phyloP scores from a whole-genome alignment of 2,329 filamentous ascomycete genomes.

The Ceratocystis albifundus region DNA sequence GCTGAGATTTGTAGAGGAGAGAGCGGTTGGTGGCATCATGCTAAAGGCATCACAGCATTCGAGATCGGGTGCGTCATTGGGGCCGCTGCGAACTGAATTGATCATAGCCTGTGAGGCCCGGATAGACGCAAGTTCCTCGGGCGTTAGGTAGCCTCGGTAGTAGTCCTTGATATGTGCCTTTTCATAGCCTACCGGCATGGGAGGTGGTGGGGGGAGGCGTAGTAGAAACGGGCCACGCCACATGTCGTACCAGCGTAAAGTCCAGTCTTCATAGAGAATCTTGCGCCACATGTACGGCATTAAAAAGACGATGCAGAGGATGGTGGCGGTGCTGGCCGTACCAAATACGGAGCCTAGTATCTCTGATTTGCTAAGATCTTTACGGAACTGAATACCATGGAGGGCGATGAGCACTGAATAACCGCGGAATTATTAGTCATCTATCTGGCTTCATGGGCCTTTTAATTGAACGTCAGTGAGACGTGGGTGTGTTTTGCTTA shows the following conservation, averaged over 20 bases:
- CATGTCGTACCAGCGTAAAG: slow-evolving; percentile 38
- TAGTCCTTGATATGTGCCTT: slow-evolving; percentile 39
- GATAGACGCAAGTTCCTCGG: slow-evolving; percentile 35
- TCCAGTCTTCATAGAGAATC: slow-evolving; percentile 42
- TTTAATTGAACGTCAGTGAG: too few relatives aligned
- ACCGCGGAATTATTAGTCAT: slow-evolving; percentile 22
- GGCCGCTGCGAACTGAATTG: slow-evolving; percentile 28
- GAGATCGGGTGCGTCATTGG: slow-evolving; percentile 20
- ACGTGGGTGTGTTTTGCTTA: slow-evolving; percentile 23
- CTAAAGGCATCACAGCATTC: slow-evolving; percentile 26
- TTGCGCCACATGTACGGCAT: slow-evolving; percentile 42
- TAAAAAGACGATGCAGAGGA: slow-evolving; percentile 38
- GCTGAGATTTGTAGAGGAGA: slow-evolving; percentile 19
- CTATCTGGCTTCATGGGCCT: not conserved
- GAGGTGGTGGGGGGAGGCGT: slow-evolving; percentile 30
- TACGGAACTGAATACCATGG: slow-evolving; percentile 30
- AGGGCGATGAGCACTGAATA: slow-evolving; percentile 42
- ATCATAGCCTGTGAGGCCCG: slow-evolving; percentile 31
- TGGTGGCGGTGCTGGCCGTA: slow-evolving; percentile 34
- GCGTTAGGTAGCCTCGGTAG: slow-evolving; percentile 39
- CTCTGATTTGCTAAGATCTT: slow-evolving; percentile 25
- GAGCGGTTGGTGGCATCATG: slow-evolving; percentile 27
- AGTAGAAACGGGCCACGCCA: slow-evolving; percentile 39
- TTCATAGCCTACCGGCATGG: slow-evolving; percentile 31
- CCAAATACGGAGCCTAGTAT: slow-evolving; percentile 33